These are phyloP conservation scores for Fennellomyces sp. DNA, from an alignment of 371 early-diverging fungal genomes.

Conservation along the genomic window DNA sequence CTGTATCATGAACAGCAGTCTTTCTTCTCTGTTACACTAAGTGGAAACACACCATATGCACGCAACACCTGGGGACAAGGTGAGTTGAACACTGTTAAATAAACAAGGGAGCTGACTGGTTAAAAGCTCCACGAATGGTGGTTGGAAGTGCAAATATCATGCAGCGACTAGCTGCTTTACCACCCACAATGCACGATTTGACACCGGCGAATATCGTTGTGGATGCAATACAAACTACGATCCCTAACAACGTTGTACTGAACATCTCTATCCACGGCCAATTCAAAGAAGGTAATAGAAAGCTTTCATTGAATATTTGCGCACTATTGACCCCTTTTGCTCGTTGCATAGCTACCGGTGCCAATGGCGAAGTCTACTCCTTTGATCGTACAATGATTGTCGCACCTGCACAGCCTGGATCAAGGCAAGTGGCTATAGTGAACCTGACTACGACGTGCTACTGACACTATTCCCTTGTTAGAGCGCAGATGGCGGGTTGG, in stretches of 20 bases:
- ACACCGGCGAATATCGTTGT: slow-evolving; percentile 46
- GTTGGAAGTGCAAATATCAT: slow-evolving; percentile 31
- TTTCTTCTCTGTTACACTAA: slow-evolving; percentile 32
- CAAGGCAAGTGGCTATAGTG: slow-evolving; percentile 30
- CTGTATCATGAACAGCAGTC: slow-evolving; percentile 41
- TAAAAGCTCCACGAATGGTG: slow-evolving; percentile 13
- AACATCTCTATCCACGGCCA: slow-evolving; percentile 57
- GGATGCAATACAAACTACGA: slow-evolving; percentile 60
- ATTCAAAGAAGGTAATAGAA: slow-evolving; percentile 46
- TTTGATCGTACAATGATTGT: slow-evolving; percentile 62
- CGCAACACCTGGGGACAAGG: slow-evolving; percentile 43
- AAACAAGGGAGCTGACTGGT: neutral
- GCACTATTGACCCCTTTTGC: neutral
- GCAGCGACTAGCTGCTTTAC: slow-evolving; percentile 42
- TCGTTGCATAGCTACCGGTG: slow-evolving; percentile 23
- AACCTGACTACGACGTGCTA: neutral
- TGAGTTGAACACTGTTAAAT: slow-evolving; percentile 8
- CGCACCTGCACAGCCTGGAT: slow-evolving; percentile 55
- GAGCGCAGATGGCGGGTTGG: slow-evolving; percentile 56
- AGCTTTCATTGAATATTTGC: neutral
- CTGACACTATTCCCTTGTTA: slow-evolving; percentile 2
- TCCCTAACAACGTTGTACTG: slow-evolving; percentile 33
- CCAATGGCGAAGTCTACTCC: slow-evolving; percentile 29
- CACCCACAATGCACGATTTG: slow-evolving; percentile 50
- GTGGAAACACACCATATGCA: slow-evolving; percentile 23